Conservation (phyloP, 2,329 filamentous ascomycete genomes). For the Diaporthe helianthi region DNA sequence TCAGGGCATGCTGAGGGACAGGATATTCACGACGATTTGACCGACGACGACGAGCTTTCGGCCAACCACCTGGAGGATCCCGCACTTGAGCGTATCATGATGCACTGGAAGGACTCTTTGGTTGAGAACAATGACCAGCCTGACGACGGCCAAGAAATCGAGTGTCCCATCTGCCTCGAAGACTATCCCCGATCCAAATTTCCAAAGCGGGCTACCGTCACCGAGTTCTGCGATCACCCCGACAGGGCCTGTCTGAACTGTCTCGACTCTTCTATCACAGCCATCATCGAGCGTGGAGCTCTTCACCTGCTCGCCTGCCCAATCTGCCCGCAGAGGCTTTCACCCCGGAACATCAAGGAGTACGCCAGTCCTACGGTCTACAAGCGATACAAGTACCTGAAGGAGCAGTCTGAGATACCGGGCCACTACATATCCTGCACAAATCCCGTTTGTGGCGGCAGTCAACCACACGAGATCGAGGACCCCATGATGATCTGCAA, state of each 20-base stretch:
- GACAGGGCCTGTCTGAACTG: slow-evolving; percentile 33
- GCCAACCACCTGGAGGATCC: background rate
- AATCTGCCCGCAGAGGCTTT: slow-evolving; percentile 31
- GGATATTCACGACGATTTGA: too few relatives aligned
- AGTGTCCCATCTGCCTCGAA: slow-evolving; percentile 32
- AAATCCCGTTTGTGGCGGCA: slow-evolving; percentile 27
- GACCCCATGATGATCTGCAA: slow-evolving; percentile 30
- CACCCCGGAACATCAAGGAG: slow-evolving; percentile 12
- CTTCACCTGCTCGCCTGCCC: slow-evolving; percentile 31
- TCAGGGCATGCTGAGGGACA: background rate
- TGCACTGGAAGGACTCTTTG: too few relatives aligned
- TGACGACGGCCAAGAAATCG: slow-evolving; percentile 12
- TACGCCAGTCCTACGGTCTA: slow-evolving; percentile 22
- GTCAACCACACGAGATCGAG: slow-evolving; percentile 25
- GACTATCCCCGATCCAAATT: slow-evolving; percentile 28
- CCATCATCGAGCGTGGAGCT: slow-evolving; percentile 27
- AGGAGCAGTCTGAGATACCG: slow-evolving; percentile 30
- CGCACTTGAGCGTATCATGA: too few relatives aligned
- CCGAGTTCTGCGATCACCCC: slow-evolving; percentile 28
- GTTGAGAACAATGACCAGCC: background rate
- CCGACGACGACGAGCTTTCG: background rate
- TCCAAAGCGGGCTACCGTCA: slow-evolving; percentile 17
- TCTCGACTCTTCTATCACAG: slow-evolving; percentile 30
- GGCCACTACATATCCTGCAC: slow-evolving; percentile 35
- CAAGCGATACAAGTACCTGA: slow-evolving; percentile 28